These are phyloP conservation scores for Metschnikowia shivogae DNA, from an alignment of 805 yeast genomes.

Conservation along the genomic window DNA sequence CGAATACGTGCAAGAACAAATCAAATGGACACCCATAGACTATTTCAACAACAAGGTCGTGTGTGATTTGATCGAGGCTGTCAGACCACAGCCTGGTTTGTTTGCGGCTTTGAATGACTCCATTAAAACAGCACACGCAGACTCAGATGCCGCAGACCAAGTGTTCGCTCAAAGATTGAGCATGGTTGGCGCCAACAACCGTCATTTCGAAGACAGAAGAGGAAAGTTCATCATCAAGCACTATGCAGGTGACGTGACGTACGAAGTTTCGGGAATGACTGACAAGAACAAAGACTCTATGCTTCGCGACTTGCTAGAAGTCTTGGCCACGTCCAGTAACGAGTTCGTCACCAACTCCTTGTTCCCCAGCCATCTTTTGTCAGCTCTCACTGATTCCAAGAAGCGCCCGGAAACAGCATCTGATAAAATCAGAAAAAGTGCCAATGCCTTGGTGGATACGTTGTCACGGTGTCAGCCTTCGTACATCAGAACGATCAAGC, in stretches of 20 bases:
- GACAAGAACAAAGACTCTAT: conserved; percentile 95
- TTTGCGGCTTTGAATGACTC: conserved; percentile 97
- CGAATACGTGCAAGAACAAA: conserved; percentile 91
- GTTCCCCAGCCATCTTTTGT: conserved; percentile 38
- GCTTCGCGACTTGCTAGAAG: conserved; percentile 79
- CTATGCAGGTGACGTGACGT: conserved; percentile 97
- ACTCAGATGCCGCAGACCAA: conserved; percentile 93
- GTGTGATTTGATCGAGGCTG: conserved; percentile 91
- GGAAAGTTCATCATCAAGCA: conserved; percentile 88
- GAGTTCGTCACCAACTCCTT: conserved; percentile 56
- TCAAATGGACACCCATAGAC: conserved; percentile 95
- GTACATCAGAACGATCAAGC: conserved; percentile 95
- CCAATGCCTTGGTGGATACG: conserved; percentile 85
- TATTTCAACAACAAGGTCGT: conserved; percentile 95
- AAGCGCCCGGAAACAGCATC: conserved; percentile 93
- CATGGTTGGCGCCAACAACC: conserved; percentile 69
- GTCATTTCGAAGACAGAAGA: conserved; percentile 85
- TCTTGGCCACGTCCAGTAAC: conserved; percentile 69
- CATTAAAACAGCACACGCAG: conserved; percentile 97
- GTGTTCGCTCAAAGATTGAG: conserved; percentile 89
- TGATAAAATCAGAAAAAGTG: conserved; percentile 88
- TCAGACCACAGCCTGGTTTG: conserved; percentile 87
- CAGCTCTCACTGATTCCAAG: conserved; percentile 49
- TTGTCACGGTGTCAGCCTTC: conserved; percentile 90
- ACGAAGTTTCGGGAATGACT: conserved; percentile 85